Conservation (phyloP, 257 asterid genomes). For the Capsicum chinense region DNA sequence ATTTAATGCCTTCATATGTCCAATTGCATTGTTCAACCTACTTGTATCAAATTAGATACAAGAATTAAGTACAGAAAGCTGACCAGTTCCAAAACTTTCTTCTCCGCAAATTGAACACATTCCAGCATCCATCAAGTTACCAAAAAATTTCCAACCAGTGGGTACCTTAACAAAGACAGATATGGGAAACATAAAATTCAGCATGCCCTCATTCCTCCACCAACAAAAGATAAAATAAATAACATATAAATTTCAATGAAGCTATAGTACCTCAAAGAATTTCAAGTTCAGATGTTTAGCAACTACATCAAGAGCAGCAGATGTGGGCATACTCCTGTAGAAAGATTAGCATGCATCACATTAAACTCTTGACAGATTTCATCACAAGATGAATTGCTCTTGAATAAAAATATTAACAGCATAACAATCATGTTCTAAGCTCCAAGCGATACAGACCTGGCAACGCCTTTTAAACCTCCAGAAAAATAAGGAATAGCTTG, state of each 20-base stretch:
- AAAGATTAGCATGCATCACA: conserved; percentile 31
- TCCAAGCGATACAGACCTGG: conserved; percentile 59
- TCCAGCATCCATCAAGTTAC: conserved; percentile 99
- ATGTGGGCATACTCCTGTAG: conserved; percentile 99
- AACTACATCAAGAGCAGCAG: conserved; percentile 99
- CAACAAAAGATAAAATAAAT: conserved; percentile 4
- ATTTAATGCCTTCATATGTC: background rate
- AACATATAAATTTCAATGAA: background rate
- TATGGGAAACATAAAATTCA: conserved; percentile 37
- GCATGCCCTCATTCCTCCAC: conserved; percentile 21
- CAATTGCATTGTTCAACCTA: background rate
- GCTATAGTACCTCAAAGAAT: conserved; percentile 77
- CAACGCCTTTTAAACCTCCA: conserved; percentile 96
- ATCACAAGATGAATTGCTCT: conserved; percentile 17
- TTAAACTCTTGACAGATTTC: conserved; percentile 7
- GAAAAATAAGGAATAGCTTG: conserved; percentile 94
- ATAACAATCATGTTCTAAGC: conserved; percentile 5
- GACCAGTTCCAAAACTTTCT: conserved; percentile 99
- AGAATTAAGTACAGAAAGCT: conserved; percentile 20
- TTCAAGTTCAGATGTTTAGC: conserved; percentile 84
- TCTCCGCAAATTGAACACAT: conserved; percentile 98
- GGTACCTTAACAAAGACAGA: conserved; percentile 66
- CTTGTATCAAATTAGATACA: background rate
- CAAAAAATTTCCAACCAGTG: conserved; percentile 99
- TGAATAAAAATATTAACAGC: background rate